phyloP scores from a whole-genome alignment of 2,329 filamentous ascomycete species.

The Cladosporium sp. region DNA sequence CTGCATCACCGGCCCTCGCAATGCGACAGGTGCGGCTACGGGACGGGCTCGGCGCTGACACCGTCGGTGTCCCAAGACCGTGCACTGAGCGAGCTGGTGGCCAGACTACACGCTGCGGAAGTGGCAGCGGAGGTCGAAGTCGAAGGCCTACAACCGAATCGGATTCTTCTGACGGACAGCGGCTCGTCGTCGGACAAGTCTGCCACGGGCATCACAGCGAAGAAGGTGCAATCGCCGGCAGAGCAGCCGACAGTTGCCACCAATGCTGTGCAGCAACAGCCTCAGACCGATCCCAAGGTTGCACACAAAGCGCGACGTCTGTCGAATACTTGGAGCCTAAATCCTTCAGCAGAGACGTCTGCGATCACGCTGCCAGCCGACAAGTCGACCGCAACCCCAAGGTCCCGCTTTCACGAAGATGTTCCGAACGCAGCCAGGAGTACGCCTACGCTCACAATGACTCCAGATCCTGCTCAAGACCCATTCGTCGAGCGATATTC shows the following conservation, averaged over 20 bases:
- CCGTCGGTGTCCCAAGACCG: not conserved
- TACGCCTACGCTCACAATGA: not conserved
- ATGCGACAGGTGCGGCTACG: slow-evolving; percentile 12
- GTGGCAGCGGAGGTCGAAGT: slow-evolving; percentile 4
- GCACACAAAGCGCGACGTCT: not conserved
- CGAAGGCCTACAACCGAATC: not conserved
- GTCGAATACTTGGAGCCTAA: not conserved
- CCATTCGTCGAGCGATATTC: not conserved
- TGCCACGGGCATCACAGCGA: not conserved
- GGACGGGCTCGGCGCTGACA: not conserved
- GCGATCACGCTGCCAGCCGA: not conserved
- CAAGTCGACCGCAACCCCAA: not conserved
- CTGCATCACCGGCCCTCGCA: not conserved
- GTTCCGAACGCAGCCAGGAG: not conserved
- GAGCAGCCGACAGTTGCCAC: not conserved
- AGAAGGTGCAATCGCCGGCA: not conserved
- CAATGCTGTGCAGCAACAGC: not conserved
- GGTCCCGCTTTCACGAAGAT: slow-evolving; percentile 1
- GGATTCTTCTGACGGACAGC: not conserved
- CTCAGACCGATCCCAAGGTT: not conserved
- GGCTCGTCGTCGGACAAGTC: slow-evolving; percentile 9
- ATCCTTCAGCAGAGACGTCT: not conserved
- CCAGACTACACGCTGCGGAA: slow-evolving; percentile 2
- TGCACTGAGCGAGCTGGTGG: not conserved
- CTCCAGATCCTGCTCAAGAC: not conserved